Percentiles rank a stretch among this genome's conserved stretches.
Conservation (phyloP, 257 asterid species). For the Cynanchum wilfordii region DNA sequence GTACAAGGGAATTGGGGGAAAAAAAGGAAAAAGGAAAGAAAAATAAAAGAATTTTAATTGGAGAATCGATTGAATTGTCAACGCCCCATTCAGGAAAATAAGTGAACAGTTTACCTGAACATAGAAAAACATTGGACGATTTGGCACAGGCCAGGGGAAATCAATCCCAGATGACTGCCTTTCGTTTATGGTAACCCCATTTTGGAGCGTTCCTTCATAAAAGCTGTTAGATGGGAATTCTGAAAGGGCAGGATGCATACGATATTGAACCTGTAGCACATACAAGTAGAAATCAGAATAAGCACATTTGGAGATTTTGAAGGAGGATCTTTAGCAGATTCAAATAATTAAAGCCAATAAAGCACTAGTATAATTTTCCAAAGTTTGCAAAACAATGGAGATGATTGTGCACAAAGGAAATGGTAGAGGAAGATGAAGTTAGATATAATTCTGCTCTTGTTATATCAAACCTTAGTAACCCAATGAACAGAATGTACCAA, state of each 20-base stretch:
- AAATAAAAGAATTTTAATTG: neutral
- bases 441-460: neutral
- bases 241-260: conserved; percentile 99
- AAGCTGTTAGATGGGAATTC: conserved; percentile 97
- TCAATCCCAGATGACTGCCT: conserved; percentile 97
- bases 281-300: conserved; percentile 8
- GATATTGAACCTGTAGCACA: conserved; percentile 80
- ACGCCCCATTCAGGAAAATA: neutral
- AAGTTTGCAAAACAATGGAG: neutral
- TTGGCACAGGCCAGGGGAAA: conserved; percentile 99
- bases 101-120: conserved; percentile 61
- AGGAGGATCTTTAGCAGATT: neutral
- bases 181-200: conserved; percentile 90
- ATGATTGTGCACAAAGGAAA: neutral
- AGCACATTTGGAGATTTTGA: neutral
- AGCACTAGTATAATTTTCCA: neutral
- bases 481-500: neutral
- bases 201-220: conserved; percentile 98
- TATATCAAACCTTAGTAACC: neutral
- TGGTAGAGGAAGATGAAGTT: too few species aligned
- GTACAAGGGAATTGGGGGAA: neutral
- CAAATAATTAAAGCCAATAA: neutral
- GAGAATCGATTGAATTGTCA: neutral
- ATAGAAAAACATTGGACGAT: conserved; percentile 96
- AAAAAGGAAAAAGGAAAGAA: conserved; percentile 1